These are phyloP conservation scores for Komagataella pseudopastoris DNA, from an alignment of 805 yeast genomes.

Conservation along the genomic window DNA sequence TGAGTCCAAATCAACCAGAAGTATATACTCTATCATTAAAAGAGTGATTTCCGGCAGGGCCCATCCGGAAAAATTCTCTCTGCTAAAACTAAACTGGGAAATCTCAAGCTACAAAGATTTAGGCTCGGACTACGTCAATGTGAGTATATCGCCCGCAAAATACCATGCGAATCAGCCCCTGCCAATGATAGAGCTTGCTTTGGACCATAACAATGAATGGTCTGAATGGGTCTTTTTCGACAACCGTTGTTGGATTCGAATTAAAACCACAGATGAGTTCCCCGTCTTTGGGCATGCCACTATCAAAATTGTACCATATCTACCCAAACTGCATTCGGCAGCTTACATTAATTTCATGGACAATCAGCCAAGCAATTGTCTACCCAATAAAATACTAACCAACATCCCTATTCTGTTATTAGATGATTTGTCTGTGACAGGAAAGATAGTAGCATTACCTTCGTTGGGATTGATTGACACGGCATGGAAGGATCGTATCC, in stretches of 20 bases:
- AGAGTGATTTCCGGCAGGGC: background rate
- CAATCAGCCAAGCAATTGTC: background rate
- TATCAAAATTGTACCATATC: background rate
- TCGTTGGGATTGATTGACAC: background rate
- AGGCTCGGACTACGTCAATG: conserved; percentile 6
- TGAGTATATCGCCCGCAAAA: background rate
- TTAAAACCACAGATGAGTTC: background rate
- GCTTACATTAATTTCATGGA: background rate
- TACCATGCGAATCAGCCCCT: background rate
- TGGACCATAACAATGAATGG: conserved; percentile 6
- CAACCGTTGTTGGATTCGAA: conserved; percentile 23
- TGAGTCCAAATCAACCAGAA: background rate
- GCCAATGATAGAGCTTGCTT: background rate
- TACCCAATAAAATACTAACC: background rate
- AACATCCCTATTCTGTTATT: background rate
- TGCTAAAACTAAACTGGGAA: conserved; percentile 12
- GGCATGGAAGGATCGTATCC: background rate
- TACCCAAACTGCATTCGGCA: background rate
- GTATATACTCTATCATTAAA: background rate
- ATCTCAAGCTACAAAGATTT: background rate
- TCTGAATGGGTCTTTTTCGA: conserved; percentile 24
- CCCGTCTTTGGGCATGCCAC: background rate
- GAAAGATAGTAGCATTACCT: background rate
- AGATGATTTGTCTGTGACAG: background rate
- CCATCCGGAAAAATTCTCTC: conserved; percentile 7